Conservation (phyloP, 2,329 filamentous ascomycete genomes). For the Aspergillus sp. region DNA sequence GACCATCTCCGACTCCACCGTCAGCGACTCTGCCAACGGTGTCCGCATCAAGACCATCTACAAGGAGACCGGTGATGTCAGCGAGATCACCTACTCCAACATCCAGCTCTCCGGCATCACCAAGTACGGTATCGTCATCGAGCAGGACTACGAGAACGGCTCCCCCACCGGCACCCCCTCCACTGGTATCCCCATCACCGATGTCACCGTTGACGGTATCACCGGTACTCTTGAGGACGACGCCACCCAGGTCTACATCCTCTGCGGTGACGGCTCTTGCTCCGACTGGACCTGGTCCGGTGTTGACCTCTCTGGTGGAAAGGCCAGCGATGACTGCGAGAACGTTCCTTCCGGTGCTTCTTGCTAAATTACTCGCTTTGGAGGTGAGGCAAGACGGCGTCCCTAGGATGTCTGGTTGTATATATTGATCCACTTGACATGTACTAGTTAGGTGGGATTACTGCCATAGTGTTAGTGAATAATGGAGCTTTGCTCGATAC, state of each 20-base stretch:
- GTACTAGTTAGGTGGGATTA: too few relatives aligned
- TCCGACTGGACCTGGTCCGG: constrained; percentile 57
- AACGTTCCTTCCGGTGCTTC: constrained; percentile 43
- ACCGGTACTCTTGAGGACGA: constrained; percentile 38
- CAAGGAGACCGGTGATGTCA: constrained; percentile 55
- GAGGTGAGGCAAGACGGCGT: too few relatives aligned
- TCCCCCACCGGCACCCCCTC: constrained; percentile 44
- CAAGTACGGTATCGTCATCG: constrained; percentile 55
- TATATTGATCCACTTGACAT: too few relatives aligned
- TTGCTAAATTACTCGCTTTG: constrained; percentile 28
- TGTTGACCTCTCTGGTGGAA: constrained; percentile 55
- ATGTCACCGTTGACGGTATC: constrained; percentile 39
- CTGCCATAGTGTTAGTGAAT: too few relatives aligned
- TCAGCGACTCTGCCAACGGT: constrained; percentile 57
- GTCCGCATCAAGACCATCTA: constrained; percentile 61
- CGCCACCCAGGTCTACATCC: constrained; percentile 53
- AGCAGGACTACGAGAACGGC: constrained; percentile 60
- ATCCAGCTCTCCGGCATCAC: constrained; percentile 52
- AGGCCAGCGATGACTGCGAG: constrained; percentile 44
- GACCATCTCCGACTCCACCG: constrained; percentile 51
- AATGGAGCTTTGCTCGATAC: too few relatives aligned
- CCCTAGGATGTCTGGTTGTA: too few relatives aligned
- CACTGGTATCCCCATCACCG: constrained; percentile 44
- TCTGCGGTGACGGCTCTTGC: constrained; percentile 57
- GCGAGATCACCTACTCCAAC: constrained; percentile 54